Conservation (phyloP, 2,329 filamentous ascomycete species). For the Westerdykella sp. region DNA sequence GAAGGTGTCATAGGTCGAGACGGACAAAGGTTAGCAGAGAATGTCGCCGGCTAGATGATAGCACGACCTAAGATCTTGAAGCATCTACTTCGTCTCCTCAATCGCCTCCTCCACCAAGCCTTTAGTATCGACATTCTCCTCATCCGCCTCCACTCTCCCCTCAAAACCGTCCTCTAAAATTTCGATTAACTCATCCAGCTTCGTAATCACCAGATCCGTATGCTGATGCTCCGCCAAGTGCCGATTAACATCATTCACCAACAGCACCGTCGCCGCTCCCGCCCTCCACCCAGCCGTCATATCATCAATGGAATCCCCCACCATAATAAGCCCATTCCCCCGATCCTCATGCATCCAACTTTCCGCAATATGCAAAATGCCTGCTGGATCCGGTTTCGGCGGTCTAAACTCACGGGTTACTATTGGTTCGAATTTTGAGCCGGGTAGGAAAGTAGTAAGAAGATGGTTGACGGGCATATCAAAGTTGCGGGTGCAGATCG, state of each 20-base stretch:
- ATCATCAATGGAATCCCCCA: slow-evolving; percentile 72
- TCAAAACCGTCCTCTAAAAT: slow-evolving; percentile 71
- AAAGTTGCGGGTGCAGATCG: slow-evolving; percentile 92
- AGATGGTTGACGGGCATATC: slow-evolving; percentile 59
- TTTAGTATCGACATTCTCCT: slow-evolving; percentile 22
- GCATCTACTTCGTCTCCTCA: slow-evolving; percentile 18
- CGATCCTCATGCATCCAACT: slow-evolving; percentile 55
- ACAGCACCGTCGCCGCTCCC: slow-evolving; percentile 82
- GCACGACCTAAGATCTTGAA: slow-evolving; percentile 15
- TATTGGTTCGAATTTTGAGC: slow-evolving; percentile 66
- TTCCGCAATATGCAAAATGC: slow-evolving; percentile 77
- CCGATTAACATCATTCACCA: slow-evolving; percentile 75
- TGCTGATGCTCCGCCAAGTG: slow-evolving; percentile 64
- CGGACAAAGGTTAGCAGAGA: slow-evolving; percentile 41
- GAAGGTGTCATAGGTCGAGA: slow-evolving; percentile 37
- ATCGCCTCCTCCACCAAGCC: slow-evolving; percentile 16
- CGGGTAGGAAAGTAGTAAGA: slow-evolving; percentile 65
- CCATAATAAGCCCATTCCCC: slow-evolving; percentile 46
- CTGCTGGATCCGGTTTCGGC: slow-evolving; percentile 83
- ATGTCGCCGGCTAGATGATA: slow-evolving; percentile 39
- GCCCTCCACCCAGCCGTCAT: slow-evolving; percentile 80
- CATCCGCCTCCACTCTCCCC: slow-evolving; percentile 38
- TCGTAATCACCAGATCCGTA: slow-evolving; percentile 66
- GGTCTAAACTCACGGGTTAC: slow-evolving; percentile 76
- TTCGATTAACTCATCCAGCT: slow-evolving; percentile 67